Conservation (phyloP, 2,329 filamentous ascomycete genomes). For the Alternaria consortialis region DNA sequence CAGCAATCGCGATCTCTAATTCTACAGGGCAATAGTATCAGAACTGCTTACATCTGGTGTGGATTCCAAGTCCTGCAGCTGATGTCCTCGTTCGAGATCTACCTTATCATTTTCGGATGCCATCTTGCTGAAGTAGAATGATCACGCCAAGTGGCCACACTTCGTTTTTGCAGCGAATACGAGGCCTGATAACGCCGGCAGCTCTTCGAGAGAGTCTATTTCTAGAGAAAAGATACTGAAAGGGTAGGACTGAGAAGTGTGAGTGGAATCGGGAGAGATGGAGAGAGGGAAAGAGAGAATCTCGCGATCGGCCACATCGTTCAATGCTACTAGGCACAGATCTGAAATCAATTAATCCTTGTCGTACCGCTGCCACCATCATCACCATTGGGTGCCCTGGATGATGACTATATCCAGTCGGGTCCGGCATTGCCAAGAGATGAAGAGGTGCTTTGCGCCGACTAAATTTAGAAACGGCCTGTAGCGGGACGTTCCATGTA, state of each 20-base stretch:
- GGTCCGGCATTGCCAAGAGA: neutral
- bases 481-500: neutral
- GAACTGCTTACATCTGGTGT: neutral
- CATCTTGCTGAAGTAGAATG: neutral
- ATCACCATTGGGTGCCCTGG: neutral
- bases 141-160: neutral
- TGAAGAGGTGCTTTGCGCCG: neutral
- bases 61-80: neutral
- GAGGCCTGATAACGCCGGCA: too few relatives aligned
- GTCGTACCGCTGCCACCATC: neutral
- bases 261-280: too few relatives aligned
- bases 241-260: too few relatives aligned
- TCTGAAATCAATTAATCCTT: neutral
- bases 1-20: neutral
- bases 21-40: too few relatives aligned
- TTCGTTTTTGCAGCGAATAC: too few relatives aligned
- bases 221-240: too few relatives aligned
- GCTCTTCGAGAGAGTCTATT: too few relatives aligned
- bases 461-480: neutral
- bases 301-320: neutral
- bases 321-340: neutral
- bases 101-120: neutral
- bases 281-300: too few relatives aligned
- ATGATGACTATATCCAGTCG: neutral
- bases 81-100: neutral